Evolutionary conservation across 805 yeast genomes (phyloP), one percentile per base, ranked within the genome.

Genomic region (Helenozyma baotianmanensis): DNA sequence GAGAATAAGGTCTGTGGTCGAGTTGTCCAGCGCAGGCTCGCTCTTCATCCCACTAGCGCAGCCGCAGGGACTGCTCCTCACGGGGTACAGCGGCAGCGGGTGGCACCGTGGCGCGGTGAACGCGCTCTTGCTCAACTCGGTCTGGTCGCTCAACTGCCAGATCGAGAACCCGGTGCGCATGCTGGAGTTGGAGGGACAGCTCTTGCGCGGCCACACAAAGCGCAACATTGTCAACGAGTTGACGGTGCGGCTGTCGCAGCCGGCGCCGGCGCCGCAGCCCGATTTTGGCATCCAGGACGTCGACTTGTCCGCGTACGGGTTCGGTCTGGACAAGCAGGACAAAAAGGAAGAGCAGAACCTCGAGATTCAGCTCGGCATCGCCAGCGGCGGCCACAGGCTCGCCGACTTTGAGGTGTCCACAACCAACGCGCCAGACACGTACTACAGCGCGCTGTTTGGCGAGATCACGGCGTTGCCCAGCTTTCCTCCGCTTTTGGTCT

Each of bases 21-120:
- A 68, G 8, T 48, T 80, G 7, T 46, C 74, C 14, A 65, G 67
- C 23, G 60, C 62, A 32, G 63, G 80, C 0, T 69, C 82, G 6
- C 48, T 85, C 14, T 64, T 74, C 27, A 51, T 85, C 9, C 90
- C 94, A 0, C 17, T 84, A 54, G 58, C 25, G 19, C 39, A 29
- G 12, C 32, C 35, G n/a, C 34, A 31, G 18, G 17, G 19, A 5
- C 8, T 8, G 5, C 8, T 8, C 7, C 19, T 17, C 19, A 5
- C 8, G 7, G 14, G 9, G 11, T 13, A 21, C 4, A 13, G 12
- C 14, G 16, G 35, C 11, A 60, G 59, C 36, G 31, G 49, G 12
- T 78, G 82, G 82, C 64, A 70, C 21, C 40, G 53, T 4, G 53
- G 68, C 0, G 46, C 52, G 4, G 42, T 51, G 3, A 34, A 43